Evolutionary conservation across 2,329 filamentous ascomycete species (phyloP).

Genomic region (Paramyrothecium sp.): DNA sequence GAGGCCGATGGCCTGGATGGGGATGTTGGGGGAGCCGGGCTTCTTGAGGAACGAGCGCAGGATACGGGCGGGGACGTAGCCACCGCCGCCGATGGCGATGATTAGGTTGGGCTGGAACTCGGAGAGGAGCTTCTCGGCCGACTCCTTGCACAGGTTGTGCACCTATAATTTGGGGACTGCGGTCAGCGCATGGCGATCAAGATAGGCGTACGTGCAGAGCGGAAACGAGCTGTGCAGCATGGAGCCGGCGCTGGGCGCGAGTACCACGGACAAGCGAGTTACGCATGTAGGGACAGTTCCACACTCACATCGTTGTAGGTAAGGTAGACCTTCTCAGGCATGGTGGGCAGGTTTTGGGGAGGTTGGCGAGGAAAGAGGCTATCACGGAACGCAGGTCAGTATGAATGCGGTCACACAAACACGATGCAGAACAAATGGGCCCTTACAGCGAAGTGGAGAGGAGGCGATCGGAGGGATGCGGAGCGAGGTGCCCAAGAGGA

Average conservation of each 20-base stretch:
- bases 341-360: slow-evolving; percentile 41
- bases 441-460: neutral
- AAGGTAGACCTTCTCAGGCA: slow-evolving; percentile 84
- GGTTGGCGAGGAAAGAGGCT: slow-evolving; percentile 4
- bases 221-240: too few species aligned
- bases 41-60: slow-evolving; percentile 96
- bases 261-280: neutral
- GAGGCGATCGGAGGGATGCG: slow-evolving; percentile 5
- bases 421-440: neutral
- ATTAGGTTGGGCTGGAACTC: slow-evolving; percentile 92
- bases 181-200: slow-evolving; percentile 15
- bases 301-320: slow-evolving; percentile 83
- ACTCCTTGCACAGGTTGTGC: slow-evolving; percentile 93
- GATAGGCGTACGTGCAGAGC: neutral
- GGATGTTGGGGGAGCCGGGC: slow-evolving; percentile 85
- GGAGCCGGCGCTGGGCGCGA: too few species aligned
- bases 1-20: slow-evolving; percentile 97
- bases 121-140: slow-evolving; percentile 76
- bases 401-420: neutral
- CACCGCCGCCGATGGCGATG: slow-evolving; percentile 96
- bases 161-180: slow-evolving; percentile 56
- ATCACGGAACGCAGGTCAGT: slow-evolving; percentile 11
- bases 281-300: neutral
- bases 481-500: slow-evolving; percentile 16
- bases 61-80: slow-evolving; percentile 95